These are phyloP conservation scores for Psilocybe tampanensis DNA, from an alignment of 768 basidiomycete species.

Conservation along the genomic window DNA sequence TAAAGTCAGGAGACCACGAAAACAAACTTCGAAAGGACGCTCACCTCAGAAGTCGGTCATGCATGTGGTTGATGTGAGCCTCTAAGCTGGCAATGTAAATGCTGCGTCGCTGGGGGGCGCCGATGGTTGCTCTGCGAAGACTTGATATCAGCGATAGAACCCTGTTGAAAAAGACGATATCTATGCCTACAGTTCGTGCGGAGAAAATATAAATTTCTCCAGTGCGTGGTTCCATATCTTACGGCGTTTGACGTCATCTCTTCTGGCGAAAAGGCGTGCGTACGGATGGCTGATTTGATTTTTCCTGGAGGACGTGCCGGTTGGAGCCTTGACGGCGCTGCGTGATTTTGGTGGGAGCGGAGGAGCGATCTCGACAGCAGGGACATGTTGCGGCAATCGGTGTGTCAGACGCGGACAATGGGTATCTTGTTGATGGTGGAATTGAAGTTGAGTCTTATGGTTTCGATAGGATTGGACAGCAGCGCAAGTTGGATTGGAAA, in stretches of 20 bases:
- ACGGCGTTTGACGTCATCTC: conserved; percentile 63
- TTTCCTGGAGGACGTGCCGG: conserved; percentile 9
- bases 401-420: not conserved
- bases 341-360: conserved; percentile 6
- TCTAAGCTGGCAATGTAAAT: conserved; percentile 77
- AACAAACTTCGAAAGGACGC: not conserved
- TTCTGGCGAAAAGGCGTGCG: conserved; percentile 67
- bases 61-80: conserved; percentile 69
- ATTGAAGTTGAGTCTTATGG: not conserved
- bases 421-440: not conserved
- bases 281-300: conserved; percentile 61
- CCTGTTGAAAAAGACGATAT: not conserved
- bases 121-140: conserved; percentile 57
- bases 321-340: not conserved
- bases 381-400: not conserved
- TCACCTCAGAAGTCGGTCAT: conserved; percentile 53
- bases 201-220: conserved; percentile 70
- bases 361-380: not conserved
- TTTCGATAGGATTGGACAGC: not conserved
- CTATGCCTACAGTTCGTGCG: conserved; percentile 61
- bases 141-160: not conserved
- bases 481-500: not conserved
- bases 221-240: conserved; percentile 80
- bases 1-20: conserved; percentile 1
- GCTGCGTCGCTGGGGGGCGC: conserved; percentile 66